phyloP scores from a whole-genome alignment of 306 rosid species.

The Pachyrhizus erosus region DNA sequence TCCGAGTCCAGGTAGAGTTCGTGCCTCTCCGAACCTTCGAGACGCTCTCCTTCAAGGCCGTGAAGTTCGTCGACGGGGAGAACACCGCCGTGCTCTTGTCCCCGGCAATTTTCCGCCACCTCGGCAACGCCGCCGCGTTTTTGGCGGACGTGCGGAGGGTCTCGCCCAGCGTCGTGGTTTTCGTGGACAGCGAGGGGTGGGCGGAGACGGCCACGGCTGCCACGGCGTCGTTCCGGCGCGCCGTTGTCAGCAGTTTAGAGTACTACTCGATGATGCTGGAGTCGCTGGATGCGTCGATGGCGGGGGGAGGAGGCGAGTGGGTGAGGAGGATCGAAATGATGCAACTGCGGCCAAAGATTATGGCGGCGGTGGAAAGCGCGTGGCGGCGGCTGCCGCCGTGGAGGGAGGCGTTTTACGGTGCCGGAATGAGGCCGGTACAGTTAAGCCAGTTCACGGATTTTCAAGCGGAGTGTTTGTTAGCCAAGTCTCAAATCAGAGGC shows the following conservation, averaged over 20 bases:
- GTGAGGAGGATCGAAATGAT: conserved; percentile 66
- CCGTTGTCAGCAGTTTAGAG: conserved; percentile 63
- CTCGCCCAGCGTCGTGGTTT: conserved; percentile 71
- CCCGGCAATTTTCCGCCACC: conserved; percentile 70
- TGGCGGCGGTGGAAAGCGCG: conserved; percentile 67
- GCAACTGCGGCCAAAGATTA: conserved; percentile 63
- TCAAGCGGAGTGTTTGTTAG: conserved; percentile 83
- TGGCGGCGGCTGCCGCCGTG: conserved; percentile 56
- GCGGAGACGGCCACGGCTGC: conserved; percentile 48
- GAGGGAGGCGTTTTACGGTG: conserved; percentile 73
- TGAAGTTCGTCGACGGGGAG: conserved; percentile 78
- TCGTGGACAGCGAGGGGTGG: conserved; percentile 77
- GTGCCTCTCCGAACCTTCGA: conserved; percentile 62
- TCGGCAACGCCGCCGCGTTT: conserved; percentile 47
- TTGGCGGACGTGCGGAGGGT: conserved; percentile 59
- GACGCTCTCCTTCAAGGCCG: conserved; percentile 61
- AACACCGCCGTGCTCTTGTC: conserved; percentile 70
- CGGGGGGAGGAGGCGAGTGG: conserved; percentile 62
- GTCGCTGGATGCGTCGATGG: conserved; percentile 71
- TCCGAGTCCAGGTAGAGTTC: conserved; percentile 71
- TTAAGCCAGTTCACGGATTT: conserved; percentile 85
- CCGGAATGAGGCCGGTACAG: conserved; percentile 82
- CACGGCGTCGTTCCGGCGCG: conserved; percentile 64
- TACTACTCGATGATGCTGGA: conserved; percentile 77
- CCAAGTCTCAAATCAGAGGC: conserved; percentile 72